phyloP scores from a whole-genome alignment of 2,329 filamentous ascomycete genomes.

The Xylaria hypoxylon region DNA sequence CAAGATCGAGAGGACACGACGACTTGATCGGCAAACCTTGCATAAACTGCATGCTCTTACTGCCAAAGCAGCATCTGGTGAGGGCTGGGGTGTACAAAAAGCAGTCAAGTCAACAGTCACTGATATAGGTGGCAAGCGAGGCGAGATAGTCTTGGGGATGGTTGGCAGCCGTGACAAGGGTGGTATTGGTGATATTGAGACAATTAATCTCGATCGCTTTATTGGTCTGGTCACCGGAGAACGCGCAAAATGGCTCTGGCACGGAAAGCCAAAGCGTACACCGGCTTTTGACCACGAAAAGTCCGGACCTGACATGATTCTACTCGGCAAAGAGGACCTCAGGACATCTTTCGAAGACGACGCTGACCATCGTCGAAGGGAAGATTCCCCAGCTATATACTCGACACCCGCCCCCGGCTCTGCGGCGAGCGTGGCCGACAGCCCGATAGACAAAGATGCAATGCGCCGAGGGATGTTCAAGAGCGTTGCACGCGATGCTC shows the following conservation, averaged over 20 bases:
- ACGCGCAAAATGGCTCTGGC: conserved; percentile 92
- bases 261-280: conserved; percentile 83
- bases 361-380: conserved; percentile 57
- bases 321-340: conserved; percentile 69
- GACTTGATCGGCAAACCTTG: conserved; percentile 85
- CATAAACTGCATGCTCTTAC: conserved; percentile 84
- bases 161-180: conserved; percentile 87
- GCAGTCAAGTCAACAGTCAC: conserved; percentile 96
- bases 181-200: conserved; percentile 92
- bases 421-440: conserved; percentile 60
- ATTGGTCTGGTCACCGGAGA: conserved; percentile 82
- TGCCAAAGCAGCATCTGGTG: conserved; percentile 87
- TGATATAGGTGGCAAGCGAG: conserved; percentile 92
- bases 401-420: conserved; percentile 59
- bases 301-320: conserved; percentile 58
- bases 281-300: conserved; percentile 60
- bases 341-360: conserved; percentile 66
- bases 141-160: conserved; percentile 96
- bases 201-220: conserved; percentile 87
- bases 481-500: conserved; percentile 83
- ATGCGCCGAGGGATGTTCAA: conserved; percentile 78
- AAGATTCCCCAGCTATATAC: conserved; percentile 60
- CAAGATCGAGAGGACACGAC: conserved; percentile 80
- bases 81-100: conserved; percentile 91
- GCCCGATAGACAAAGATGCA: conserved; percentile 65